Evolutionary conservation across 2,329 filamentous ascomycete species (phyloP), one percentile per base, ranked within the genome.

Genomic region (Diaporthe velutina): DNA sequence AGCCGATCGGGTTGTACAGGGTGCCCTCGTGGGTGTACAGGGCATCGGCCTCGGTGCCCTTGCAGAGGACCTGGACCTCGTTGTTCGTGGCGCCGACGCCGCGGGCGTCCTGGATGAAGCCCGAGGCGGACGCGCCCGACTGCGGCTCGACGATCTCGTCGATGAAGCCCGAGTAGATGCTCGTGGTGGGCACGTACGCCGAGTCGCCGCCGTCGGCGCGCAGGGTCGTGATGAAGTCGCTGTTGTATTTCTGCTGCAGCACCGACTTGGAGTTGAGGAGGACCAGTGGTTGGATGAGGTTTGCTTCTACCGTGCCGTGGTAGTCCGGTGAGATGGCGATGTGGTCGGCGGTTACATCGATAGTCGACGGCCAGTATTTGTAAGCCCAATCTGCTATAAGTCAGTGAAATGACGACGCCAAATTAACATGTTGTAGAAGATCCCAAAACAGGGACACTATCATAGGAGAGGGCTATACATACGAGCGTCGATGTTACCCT

Each of bases 181-280:
- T 87, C 0, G 89, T 90, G 0, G 88, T 90, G 3, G 88, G 87
- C 0, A 90, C 87, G 75, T 88, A 90, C 3, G 88, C 87, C 1
- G 84, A 86, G 75, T 87, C 86, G 3, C 89, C 88, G 30, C 83
- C 85, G 50, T 85, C 80, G 17, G 74, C 76, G 12, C 87, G 83
- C 4, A 90, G 79, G 0, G 80, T 82, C 2, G 76, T 77, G 73
- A 89, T 80, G 78, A 84, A 87, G 9, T 83, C 81, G 35, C 83
- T 84, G 57, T 83, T 82, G 74, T 85, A 85, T 64, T 83, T 75
- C 76, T 89, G 87, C 79, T 90, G 88, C 4, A 86, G 78, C 35
- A 89, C 78, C 22, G 60, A 64, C 9, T 12, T 8, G 0, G 60
- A 64, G 60, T 64, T 64, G 17, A 45, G 15, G 25, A 64, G 15